These are phyloP conservation scores for Volvariella surrecta DNA, from an alignment of 1,284 basidiomycete genomes.

Conservation along the genomic window DNA sequence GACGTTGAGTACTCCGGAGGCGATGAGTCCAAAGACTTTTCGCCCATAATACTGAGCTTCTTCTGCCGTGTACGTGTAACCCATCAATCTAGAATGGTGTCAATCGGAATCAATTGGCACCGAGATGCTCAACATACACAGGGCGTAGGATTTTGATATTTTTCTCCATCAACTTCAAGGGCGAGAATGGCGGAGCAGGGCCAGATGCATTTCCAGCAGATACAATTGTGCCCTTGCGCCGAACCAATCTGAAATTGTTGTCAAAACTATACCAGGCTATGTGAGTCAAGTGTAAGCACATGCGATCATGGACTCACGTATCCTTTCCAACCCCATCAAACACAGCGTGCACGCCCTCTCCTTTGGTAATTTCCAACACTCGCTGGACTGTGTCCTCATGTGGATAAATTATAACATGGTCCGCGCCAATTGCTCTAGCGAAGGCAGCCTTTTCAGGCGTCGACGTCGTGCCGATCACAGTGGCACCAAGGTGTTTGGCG, in stretches of 20 bases:
- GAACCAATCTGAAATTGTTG: conserved; percentile 73
- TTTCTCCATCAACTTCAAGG: conserved; percentile 73
- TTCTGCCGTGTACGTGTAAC: conserved; percentile 65
- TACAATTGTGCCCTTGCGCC: conserved; percentile 80
- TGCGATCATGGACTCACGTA: conserved; percentile 44
- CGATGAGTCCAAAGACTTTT: conserved; percentile 62
- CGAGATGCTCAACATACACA: conserved; percentile 36
- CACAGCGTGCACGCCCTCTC: conserved; percentile 79
- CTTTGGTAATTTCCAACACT: conserved; percentile 75
- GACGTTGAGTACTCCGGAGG: conserved; percentile 57
- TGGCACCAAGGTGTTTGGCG: conserved; percentile 69
- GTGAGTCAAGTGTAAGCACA: background rate
- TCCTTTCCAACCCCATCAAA: conserved; percentile 95
- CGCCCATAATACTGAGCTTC: conserved; percentile 62
- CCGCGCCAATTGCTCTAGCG: conserved; percentile 77
- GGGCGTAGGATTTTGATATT: conserved; percentile 78
- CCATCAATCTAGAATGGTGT: conserved; percentile 33
- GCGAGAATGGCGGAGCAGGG: conserved; percentile 61
- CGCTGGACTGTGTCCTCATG: conserved; percentile 62
- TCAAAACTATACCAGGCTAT: conserved; percentile 56
- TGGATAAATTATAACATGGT: conserved; percentile 81
- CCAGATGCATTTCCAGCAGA: conserved; percentile 91
- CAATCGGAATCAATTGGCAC: background rate
- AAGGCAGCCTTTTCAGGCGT: conserved; percentile 77
- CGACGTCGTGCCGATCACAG: conserved; percentile 93